These are phyloP conservation scores for Dothistroma septosporum DNA, from an alignment of 2,329 filamentous ascomycete genomes.

Conservation along the genomic window DNA sequence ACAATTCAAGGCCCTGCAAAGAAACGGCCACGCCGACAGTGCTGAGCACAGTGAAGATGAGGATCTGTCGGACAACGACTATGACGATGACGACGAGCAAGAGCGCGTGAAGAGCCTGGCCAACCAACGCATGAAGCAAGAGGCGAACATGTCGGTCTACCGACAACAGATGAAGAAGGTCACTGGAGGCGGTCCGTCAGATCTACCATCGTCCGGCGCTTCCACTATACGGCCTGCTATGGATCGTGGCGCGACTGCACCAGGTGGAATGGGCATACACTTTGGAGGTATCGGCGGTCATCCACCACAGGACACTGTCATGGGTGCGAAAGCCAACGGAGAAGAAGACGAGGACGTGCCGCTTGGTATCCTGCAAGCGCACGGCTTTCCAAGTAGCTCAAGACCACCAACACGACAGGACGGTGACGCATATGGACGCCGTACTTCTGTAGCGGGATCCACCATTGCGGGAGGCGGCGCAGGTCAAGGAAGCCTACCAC, in stretches of 20 bases:
- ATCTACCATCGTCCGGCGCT: conserved; percentile 37
- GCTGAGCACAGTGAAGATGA: conserved; percentile 37
- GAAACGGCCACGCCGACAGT: conserved; percentile 51
- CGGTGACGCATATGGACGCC: conserved; percentile 53
- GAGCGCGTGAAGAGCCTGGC: conserved; percentile 70
- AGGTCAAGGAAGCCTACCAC: conserved; percentile 59
- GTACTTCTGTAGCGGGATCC: conserved; percentile 48
- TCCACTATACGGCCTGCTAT: conserved; percentile 51
- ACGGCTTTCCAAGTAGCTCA: conserved; percentile 78
- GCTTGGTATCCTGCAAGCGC: conserved; percentile 77
- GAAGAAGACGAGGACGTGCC: conserved; percentile 80
- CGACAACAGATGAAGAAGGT: conserved; percentile 97
- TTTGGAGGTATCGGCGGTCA: conserved; percentile 32
- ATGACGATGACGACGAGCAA: conserved; percentile 70
- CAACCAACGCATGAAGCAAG: conserved; percentile 78
- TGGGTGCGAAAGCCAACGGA: conserved; percentile 50
- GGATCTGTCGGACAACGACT: conserved; percentile 55
- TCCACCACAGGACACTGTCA: conserved; percentile 25
- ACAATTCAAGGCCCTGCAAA: conserved; percentile 76
- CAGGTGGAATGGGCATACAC: conserved; percentile 22
- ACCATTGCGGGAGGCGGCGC: conserved; percentile 39
- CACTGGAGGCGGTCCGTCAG: conserved; percentile 64
- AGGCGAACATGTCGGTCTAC: conserved; percentile 84
- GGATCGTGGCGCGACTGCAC: conserved; percentile 46
- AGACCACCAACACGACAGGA: conserved; percentile 65